phyloP scores from a whole-genome alignment of 495 filamentous ascomycete species.

The Tuber indicum region DNA sequence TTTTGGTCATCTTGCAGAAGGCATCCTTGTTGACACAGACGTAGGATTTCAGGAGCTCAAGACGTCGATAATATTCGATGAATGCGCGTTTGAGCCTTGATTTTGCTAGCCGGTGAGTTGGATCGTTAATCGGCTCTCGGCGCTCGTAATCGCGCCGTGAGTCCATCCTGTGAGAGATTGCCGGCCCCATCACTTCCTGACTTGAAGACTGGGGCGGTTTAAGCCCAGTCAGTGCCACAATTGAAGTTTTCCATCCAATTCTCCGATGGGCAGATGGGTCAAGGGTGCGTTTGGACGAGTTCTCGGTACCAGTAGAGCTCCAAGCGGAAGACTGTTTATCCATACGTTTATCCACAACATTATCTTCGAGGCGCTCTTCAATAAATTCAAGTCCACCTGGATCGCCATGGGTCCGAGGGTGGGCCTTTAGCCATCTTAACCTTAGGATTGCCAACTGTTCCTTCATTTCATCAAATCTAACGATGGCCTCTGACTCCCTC shows the following conservation, averaged over 20 bases:
- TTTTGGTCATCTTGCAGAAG: constrained; percentile 97
- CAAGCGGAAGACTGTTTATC: constrained; percentile 13
- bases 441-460: constrained; percentile 65
- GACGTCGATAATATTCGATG: constrained; percentile 84
- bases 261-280: constrained; percentile 28
- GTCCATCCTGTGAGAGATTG: constrained; percentile 18
- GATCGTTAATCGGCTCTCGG: constrained; percentile 34
- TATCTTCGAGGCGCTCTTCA: constrained; percentile 28
- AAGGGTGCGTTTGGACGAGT: constrained; percentile 33
- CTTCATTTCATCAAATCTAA: constrained; percentile 54
- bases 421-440: constrained; percentile 51
- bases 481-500: constrained; percentile 59
- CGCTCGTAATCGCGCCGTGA: constrained; percentile 43
- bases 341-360: constrained; percentile 26
- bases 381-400: constrained; percentile 48
- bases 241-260: constrained; percentile 45
- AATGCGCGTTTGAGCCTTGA: constrained; percentile 81
- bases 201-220: constrained; percentile 12
- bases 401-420: constrained; percentile 33
- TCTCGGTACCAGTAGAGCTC: constrained; percentile 25
- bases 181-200: constrained; percentile 18
- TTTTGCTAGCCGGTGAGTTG: constrained; percentile 54
- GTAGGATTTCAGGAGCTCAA: constrained; percentile 88
- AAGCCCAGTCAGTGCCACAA: constrained; percentile 23
- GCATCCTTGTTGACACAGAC: constrained; percentile 81